Base-by-base conservation (phyloP, 192 early-diverging fungal genomes). In the Diversispora epigaea region DNA sequence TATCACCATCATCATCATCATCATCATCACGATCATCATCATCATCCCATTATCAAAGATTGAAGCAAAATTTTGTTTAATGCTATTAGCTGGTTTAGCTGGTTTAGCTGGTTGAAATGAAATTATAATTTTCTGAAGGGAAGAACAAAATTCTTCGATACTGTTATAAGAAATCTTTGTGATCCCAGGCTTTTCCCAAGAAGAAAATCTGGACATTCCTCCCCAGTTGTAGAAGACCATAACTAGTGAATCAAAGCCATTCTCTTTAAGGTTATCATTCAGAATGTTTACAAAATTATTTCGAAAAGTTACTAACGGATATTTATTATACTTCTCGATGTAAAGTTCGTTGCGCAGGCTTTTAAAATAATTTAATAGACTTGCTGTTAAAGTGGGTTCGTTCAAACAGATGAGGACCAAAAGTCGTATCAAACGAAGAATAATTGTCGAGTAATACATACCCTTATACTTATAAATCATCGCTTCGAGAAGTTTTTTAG, bases 341-440 rank as follows among this genome's bases (percentile, higher is more conserved):
- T 40, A 32, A 25, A 47, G 4, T 58, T 60, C 9, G 17, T 61
- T 15, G 10, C 25, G 0, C 25, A 32, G 25, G 25, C 25, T 32
- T 32, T 32, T 72, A 21, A 72, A 60, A 60, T 43, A 22, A 72
- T 58, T 46, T 22, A 61, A 46, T 7, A 72, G 4, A 8, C 45
- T 46, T 0, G 8, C 2, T 25, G 2, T 19, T 32, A 61, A 72
- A 25, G 3, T 9, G 3, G 55, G 8, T 50, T 61, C 71, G 40
- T 72, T 72, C 14, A 72, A 4, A 19, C 56, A 4, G 9, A 72
- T 72, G 17, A 72, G 57, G 6, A 44, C 40, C 21, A 72, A 25
- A n/a, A 72, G 71, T 10, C 71, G 71, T 61, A 72, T 61, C 9
- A 58, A n/a, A 17, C 71, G 54, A 72, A 72, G 56, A 14, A 60